Conservation (phyloP, 352 stramenopile species). For the Plasmopara muralis region DNA sequence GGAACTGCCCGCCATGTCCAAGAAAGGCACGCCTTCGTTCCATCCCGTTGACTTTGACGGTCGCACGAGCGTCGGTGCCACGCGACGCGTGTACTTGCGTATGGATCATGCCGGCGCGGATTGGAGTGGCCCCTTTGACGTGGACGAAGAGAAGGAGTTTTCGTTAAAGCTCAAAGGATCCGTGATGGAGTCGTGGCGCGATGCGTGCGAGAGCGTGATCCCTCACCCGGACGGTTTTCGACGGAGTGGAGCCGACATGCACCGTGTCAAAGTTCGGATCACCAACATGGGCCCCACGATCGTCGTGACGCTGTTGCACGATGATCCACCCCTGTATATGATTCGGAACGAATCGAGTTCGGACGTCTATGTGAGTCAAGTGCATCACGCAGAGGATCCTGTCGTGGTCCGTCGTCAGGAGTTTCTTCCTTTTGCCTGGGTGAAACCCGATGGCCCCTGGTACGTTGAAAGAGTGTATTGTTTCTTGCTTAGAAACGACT, state of each 20-base stretch:
- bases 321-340: conserved; percentile 81
- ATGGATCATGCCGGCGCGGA: conserved; percentile 69
- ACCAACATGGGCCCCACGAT: conserved; percentile 71
- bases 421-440: conserved; percentile 78
- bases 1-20: conserved; percentile 43
- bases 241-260: conserved; percentile 41
- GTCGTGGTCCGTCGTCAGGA: conserved; percentile 61
- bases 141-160: conserved; percentile 85
- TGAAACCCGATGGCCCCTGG: conserved; percentile 64
- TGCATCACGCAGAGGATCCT: conserved; percentile 55
- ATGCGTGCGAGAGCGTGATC: conserved; percentile 19
- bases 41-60: conserved; percentile 72
- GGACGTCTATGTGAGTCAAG: conserved; percentile 68
- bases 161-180: conserved; percentile 63
- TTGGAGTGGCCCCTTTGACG: conserved; percentile 76
- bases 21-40: conserved; percentile 28
- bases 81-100: conserved; percentile 60
- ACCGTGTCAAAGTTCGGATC: conserved; percentile 72
- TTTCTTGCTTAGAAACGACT: background rate
- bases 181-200: conserved; percentile 44
- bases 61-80: conserved; percentile 32
- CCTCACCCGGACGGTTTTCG: conserved; percentile 39
- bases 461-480: conserved; percentile 24
- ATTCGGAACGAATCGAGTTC: conserved; percentile 78
- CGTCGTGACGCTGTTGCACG: conserved; percentile 65